phyloP scores from a whole-genome alignment of 352 stramenopile genomes.

The Phytophthora brassicae region DNA sequence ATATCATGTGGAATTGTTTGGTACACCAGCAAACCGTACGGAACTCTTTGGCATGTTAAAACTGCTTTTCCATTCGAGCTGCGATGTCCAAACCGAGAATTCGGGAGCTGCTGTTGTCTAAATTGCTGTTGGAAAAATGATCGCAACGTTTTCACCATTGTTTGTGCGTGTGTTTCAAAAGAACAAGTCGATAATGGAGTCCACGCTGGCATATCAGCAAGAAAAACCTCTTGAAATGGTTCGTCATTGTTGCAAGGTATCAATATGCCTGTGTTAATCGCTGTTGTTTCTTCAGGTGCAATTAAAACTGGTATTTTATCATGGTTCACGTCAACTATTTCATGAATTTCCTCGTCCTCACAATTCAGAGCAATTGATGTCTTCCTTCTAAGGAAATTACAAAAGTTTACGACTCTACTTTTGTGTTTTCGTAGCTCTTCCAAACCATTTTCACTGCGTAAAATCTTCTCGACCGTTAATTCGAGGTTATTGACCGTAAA shows the following conservation, averaged over 20 bases:
- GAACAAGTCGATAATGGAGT: slow-evolving; percentile 4
- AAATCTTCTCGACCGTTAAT: slow-evolving; percentile 8
- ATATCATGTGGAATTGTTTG: background rate
- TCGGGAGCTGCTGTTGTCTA: slow-evolving; percentile 6
- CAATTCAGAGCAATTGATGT: background rate
- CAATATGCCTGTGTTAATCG: slow-evolving; percentile 23
- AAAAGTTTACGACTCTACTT: slow-evolving; percentile 6
- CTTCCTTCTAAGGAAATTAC: slow-evolving; percentile 4
- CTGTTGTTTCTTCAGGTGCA: background rate
- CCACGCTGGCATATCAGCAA: slow-evolving; percentile 18
- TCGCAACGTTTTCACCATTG: slow-evolving; percentile 7
- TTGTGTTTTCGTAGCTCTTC: slow-evolving; percentile 22
- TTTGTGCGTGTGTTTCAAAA: slow-evolving; percentile 19
- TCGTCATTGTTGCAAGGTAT: slow-evolving; percentile 31
- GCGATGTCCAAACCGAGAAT: slow-evolving; percentile 2
- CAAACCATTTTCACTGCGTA: slow-evolving; percentile 1
- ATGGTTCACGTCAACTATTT: background rate
- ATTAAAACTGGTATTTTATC: background rate
- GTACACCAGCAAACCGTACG: slow-evolving; percentile 25
- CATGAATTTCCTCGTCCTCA: background rate
- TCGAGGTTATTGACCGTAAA: slow-evolving; percentile 7
- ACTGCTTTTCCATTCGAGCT: background rate
- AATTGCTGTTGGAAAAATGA: slow-evolving; percentile 24
- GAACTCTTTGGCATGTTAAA: slow-evolving; percentile 25
- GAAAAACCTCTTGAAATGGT: slow-evolving; percentile 39